Conservation (phyloP, 352 stramenopile genomes). For the Globisporangium echinulatum region DNA sequence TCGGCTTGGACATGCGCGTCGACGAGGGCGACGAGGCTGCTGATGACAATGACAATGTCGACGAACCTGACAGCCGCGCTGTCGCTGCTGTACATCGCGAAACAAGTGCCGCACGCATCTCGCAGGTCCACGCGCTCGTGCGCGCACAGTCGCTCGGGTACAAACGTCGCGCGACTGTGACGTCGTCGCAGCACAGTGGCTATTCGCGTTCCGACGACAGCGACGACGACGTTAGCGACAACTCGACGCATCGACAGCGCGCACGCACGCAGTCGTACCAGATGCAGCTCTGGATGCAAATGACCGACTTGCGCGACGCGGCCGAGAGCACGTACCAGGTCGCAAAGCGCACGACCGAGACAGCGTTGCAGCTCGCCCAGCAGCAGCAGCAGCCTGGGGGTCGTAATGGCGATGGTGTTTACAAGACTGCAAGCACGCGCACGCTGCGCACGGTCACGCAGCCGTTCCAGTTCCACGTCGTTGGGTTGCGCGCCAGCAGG, state of each 20-base stretch:
- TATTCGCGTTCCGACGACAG: too few relatives aligned
- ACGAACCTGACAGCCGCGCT: too few relatives aligned
- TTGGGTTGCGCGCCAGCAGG: constrained; percentile 7
- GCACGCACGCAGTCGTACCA: constrained; percentile 41
- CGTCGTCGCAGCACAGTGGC: background rate
- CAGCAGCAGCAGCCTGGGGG: constrained; percentile 8
- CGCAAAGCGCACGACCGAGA: constrained; percentile 45
- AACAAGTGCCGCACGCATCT: constrained; percentile 12
- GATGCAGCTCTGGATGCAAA: constrained; percentile 64
- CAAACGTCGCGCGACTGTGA: background rate
- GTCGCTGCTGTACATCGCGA: too few relatives aligned
- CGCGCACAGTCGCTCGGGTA: constrained; percentile 6
- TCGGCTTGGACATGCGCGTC: too few relatives aligned
- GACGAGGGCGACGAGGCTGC: constrained; percentile 19
- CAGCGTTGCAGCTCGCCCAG: constrained; percentile 33
- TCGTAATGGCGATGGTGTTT: background rate
- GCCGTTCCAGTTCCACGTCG: constrained; percentile 17
- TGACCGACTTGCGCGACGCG: constrained; percentile 59
- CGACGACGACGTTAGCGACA: background rate
- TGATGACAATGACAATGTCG: background rate
- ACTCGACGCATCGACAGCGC: constrained; percentile 5
- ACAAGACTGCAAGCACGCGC: constrained; percentile 2
- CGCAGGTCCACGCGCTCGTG: constrained; percentile 11
- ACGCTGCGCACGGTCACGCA: constrained; percentile 14
- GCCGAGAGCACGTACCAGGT: constrained; percentile 66